Evolutionary conservation across 805 yeast genomes (phyloP), one percentile per base, ranked within the genome.

Genomic region (Yamadazyma phyllophila): DNA sequence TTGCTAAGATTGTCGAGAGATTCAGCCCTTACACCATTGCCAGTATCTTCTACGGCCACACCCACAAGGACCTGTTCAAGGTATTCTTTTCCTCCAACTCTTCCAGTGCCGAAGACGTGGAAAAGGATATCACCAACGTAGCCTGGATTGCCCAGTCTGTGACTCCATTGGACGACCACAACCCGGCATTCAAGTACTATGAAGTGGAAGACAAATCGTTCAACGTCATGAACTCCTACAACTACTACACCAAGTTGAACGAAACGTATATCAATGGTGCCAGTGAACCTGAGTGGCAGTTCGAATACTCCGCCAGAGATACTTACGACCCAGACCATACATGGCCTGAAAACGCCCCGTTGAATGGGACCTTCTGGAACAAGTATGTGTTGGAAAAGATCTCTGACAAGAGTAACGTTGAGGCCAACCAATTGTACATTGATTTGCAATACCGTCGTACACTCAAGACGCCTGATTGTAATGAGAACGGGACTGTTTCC

Each of bases 101-200:
- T 24, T 41, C 59, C 6, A 64, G 62, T 48, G 59, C 64, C 4
- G 68, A 70, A 44, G 63, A 70, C 17, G 69, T 69, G 30, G 76
- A 69, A 4, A 65, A 67, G 30, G 55, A 51, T n/a, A 81, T 78
- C 4, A 52, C 82, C 29, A 74, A 76, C 53, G 73, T 78, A 66
- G 83, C 85, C 1, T 83, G 84, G 82, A 73, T 83, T 46, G 74
- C 78, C 2, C 89, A 81, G 47, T 80, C 88, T 0, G 77, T 84
- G 33, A 82, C 88, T 7, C 87, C 89, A 7, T 70, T 73, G 56
- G 63, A 69, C 7, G 71, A 78, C 41, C 73, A 76, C 52, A 84
- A 84, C 59, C 91, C 91, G 6, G 75, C 82, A 15, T 84, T 88
- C 85, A 76, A 86, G 60, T 83, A 82, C 64, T 85, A 84, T 56